Percentiles rank a stretch among this genome's conserved stretches.
These are phyloP conservation scores for Scedosporium apiospermum DNA, from an alignment of 2,329 filamentous ascomycete species.

Conservation along the genomic window DNA sequence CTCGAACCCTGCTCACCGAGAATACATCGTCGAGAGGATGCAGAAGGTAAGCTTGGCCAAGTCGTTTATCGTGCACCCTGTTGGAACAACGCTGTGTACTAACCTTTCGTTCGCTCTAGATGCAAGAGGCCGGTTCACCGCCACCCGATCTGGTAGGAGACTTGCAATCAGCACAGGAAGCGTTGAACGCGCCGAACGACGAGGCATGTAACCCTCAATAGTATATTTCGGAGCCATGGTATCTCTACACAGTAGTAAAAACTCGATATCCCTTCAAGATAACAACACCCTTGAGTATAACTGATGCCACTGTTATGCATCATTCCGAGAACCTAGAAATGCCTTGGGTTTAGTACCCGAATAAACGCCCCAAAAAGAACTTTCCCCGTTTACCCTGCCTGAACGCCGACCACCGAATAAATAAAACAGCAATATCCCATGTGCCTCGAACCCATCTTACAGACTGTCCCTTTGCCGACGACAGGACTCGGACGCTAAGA, in stretches of 20 bases:
- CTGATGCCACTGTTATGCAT: neutral
- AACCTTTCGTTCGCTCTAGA: slow-evolving; percentile 41
- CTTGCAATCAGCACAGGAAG: slow-evolving; percentile 73
- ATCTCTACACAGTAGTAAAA: neutral
- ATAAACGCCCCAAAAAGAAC: neutral
- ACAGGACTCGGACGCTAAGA: neutral
- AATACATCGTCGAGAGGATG: slow-evolving; percentile 96
- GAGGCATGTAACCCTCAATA: slow-evolving; percentile 51
- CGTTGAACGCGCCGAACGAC: slow-evolving; percentile 50
- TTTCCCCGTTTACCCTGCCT: neutral
- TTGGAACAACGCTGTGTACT: too few relatives aligned
- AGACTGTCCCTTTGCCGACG: too few relatives aligned
- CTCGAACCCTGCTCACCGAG: slow-evolving; percentile 68
- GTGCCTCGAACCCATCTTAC: too few relatives aligned
- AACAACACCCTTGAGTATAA: neutral
- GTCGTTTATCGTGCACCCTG: neutral
- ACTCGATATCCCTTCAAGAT: neutral
- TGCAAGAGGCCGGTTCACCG: slow-evolving; percentile 91
- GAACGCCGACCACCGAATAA: neutral
- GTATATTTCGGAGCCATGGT: slow-evolving; percentile 11
- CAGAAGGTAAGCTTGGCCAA: slow-evolving; percentile 61
- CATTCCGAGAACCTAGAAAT: neutral
- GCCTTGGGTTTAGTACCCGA: neutral
- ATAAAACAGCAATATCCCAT: neutral
- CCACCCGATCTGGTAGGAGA: slow-evolving; percentile 87